These are phyloP conservation scores for Bryum argenteum DNA, from an alignment of 225 moss, liverwort and hornwort species.

Conservation along the genomic window DNA sequence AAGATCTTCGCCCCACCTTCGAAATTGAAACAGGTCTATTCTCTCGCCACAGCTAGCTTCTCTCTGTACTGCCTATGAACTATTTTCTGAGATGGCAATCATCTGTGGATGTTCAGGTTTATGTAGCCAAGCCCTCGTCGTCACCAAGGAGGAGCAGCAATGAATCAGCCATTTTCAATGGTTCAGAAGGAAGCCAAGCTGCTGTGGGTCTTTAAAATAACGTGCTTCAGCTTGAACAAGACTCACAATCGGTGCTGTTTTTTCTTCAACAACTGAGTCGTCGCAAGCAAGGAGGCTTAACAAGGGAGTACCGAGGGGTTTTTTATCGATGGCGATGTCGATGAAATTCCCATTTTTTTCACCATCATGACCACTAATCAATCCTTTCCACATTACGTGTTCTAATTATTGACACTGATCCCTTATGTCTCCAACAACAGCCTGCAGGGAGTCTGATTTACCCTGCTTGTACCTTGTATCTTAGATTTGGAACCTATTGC, in stretches of 20 bases:
- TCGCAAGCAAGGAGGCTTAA: constrained; percentile 28
- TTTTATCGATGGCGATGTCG: constrained; percentile 21
- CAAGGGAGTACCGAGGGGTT: constrained; percentile 22
- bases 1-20: constrained; percentile 57
- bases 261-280: neutral
- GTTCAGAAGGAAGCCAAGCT: constrained; percentile 52
- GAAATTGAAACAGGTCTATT: constrained; percentile 61
- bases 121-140: constrained; percentile 58
- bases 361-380: constrained; percentile 33
- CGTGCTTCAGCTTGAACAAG: constrained; percentile 24
- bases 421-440: constrained; percentile 41
- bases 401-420: constrained; percentile 65
- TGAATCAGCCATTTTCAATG: constrained; percentile 52
- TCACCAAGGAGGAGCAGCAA: constrained; percentile 59
- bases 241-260: constrained; percentile 24
- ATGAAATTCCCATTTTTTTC: constrained; percentile 30
- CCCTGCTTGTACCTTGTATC: constrained; percentile 54
- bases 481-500: constrained; percentile 41
- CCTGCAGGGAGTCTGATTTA: constrained; percentile 34
- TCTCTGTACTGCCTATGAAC: neutral
- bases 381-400: constrained; percentile 42
- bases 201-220: constrained; percentile 43
- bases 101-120: constrained; percentile 38
- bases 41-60: neutral
- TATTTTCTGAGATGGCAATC: neutral